Percentiles rank a stretch among this genome's conserved stretches.
Evolutionary conservation across 441 rosid genomes (phyloP).

Genomic region (Adansonia madagascariensis): DNA sequence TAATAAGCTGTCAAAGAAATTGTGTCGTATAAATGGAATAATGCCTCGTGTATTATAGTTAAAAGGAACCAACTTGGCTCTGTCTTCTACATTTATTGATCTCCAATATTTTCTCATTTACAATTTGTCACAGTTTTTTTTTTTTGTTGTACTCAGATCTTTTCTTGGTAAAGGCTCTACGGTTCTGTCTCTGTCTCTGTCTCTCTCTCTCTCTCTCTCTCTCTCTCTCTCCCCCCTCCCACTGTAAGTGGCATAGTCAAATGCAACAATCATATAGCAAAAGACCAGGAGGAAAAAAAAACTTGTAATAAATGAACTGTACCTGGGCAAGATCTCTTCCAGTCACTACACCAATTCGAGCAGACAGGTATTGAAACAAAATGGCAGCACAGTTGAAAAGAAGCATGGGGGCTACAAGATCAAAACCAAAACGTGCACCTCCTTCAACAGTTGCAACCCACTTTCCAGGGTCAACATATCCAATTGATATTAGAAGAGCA

Average conservation of each 20-base stretch:
- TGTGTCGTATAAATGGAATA: not conserved
- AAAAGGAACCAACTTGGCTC: not conserved
- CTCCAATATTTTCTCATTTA: conserved; percentile 1
- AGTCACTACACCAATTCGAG: conserved; percentile 73
- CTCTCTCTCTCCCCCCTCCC: too few species aligned
- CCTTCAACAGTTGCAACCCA: conserved; percentile 92
- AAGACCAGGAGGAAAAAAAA: not conserved
- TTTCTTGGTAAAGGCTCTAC: not conserved
- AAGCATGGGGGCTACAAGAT: conserved; percentile 67
- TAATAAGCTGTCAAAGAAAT: not conserved
- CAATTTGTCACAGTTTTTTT: not conserved
- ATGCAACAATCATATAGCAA: not conserved
- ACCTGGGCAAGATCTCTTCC: conserved; percentile 95
- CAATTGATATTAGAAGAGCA: conserved; percentile 71
- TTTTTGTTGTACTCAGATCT: not conserved
- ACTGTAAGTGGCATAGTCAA: not conserved
- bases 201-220: too few species aligned
- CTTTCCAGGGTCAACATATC: conserved; percentile 96
- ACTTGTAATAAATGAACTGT: conserved; percentile 21
- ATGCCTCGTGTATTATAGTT: not conserved
- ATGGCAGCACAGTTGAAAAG: conserved; percentile 81
- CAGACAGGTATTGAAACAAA: conserved; percentile 88
- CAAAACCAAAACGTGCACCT: conserved; percentile 88
- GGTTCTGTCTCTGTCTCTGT: not conserved
- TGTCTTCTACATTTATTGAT: not conserved